These are phyloP conservation scores for Annulohypoxylon moriforme DNA, from an alignment of 495 filamentous ascomycete species.

Conservation along the genomic window DNA sequence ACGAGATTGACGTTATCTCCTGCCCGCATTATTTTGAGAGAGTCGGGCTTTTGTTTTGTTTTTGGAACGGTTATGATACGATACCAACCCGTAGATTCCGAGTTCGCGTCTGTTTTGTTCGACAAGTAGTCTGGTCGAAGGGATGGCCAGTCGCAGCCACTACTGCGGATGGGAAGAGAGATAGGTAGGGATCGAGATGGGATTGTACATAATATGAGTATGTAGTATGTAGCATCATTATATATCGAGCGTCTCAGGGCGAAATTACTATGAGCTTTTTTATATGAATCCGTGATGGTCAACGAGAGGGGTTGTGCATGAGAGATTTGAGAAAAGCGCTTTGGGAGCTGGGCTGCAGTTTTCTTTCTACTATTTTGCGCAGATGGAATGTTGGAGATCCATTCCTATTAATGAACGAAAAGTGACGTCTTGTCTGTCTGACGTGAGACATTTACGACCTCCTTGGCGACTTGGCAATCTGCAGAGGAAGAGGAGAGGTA, in stretches of 20 bases:
- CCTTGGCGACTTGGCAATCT: background rate
- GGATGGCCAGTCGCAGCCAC: background rate
- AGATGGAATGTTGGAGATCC: background rate
- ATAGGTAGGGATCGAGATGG: background rate
- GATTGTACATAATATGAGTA: conserved; percentile 2
- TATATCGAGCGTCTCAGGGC: conserved; percentile 3
- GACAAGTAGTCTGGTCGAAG: background rate
- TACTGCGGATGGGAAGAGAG: background rate
- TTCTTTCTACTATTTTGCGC: background rate
- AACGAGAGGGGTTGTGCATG: background rate
- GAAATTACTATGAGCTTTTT: background rate
- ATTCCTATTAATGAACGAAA: background rate
- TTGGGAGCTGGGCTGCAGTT: background rate
- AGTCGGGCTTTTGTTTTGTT: background rate
- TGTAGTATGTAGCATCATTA: conserved; percentile 8
- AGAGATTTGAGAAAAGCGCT: background rate
- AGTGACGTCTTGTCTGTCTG: background rate
- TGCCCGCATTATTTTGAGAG: background rate
- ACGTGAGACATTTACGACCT: background rate
- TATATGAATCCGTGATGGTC: background rate
- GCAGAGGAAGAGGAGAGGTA: background rate
- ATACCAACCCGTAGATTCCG: conserved; percentile 1
- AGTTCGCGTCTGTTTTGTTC: background rate
- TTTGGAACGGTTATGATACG: background rate
- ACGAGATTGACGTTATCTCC: background rate